Conservation (phyloP, 1,284 basidiomycete genomes). For the Boletus nobilissimus region DNA sequence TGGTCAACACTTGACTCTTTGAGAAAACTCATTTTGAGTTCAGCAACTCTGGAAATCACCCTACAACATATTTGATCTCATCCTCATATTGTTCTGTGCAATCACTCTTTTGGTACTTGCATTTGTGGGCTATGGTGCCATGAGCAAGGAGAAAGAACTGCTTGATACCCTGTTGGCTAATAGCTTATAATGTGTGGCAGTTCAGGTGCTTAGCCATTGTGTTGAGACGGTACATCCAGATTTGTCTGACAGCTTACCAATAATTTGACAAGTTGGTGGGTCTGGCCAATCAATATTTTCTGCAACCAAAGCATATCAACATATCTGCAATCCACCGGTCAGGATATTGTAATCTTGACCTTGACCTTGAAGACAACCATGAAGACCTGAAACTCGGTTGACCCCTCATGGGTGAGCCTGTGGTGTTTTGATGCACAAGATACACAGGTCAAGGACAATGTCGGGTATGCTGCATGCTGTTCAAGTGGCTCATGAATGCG, state of each 20-base stretch:
- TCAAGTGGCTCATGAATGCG: constrained; percentile 64
- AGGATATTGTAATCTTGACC: constrained; percentile 71
- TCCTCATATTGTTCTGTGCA: constrained; percentile 86
- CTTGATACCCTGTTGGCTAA: constrained; percentile 88
- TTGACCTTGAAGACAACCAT: constrained; percentile 71
- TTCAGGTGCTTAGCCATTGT: constrained; percentile 90
- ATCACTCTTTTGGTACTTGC: constrained; percentile 88
- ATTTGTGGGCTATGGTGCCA: constrained; percentile 79
- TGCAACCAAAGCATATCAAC: constrained; percentile 91
- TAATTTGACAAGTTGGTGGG: constrained; percentile 54
- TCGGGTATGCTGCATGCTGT: constrained; percentile 67
- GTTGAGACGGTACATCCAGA: constrained; percentile 81
- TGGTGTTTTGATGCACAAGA: constrained; percentile 66
- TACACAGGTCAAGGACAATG: constrained; percentile 43
- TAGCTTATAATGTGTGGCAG: constrained; percentile 91
- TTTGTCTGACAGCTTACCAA: constrained; percentile 10
- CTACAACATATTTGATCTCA: constrained; percentile 88
- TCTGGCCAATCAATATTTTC: constrained; percentile 95
- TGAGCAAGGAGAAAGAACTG: constrained; percentile 88
- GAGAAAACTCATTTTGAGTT: constrained; percentile 15
- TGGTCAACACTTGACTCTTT: background rate
- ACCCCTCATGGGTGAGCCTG: constrained; percentile 64
- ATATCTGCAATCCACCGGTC: constrained; percentile 77
- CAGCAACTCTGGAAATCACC: constrained; percentile 97
- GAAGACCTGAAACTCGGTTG: constrained; percentile 62